phyloP scores from a whole-genome alignment of 106 monocot genomes.

The Dioscorea alata region DNA sequence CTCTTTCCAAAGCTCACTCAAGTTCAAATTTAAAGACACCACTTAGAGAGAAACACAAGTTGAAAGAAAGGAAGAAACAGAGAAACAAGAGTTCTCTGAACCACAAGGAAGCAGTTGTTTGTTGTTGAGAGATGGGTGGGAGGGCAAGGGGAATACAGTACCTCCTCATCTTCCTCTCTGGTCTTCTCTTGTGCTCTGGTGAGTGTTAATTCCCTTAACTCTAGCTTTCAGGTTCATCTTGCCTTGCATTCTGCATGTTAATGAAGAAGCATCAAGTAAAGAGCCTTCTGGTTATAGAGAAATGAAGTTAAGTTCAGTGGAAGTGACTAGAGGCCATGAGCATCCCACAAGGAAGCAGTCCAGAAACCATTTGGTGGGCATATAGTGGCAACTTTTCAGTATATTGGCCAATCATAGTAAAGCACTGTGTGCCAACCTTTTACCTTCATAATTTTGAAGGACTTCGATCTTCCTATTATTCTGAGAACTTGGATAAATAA shows the following conservation, averaged over 20 bases:
- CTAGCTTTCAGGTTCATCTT: not conserved
- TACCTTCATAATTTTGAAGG: too few relatives aligned
- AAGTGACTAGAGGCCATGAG: not conserved
- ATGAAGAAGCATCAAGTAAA: not conserved
- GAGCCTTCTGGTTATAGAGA: not conserved
- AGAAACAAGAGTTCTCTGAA: not conserved
- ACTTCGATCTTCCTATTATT: too few relatives aligned
- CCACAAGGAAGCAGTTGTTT: not conserved
- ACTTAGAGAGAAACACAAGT: not conserved
- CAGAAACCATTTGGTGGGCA: too few relatives aligned
- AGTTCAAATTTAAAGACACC: not conserved
- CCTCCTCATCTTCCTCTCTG: constrained; percentile 37
- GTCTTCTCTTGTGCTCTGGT: constrained; percentile 47
- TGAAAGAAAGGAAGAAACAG: not conserved
- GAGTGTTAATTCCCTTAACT: constrained; percentile 10
- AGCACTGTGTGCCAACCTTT: too few relatives aligned
- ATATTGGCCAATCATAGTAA: too few relatives aligned
- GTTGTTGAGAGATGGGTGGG: constrained; percentile 16
- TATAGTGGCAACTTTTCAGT: too few relatives aligned
- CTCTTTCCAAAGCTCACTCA: constrained; percentile 27
- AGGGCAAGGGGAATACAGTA: constrained; percentile 1
- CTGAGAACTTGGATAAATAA: too few relatives aligned
- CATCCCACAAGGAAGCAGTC: not conserved
- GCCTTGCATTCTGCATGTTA: not conserved
- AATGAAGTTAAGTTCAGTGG: not conserved